Evolutionary conservation across 2,329 filamentous ascomycete species (phyloP).

Genomic region (Proliferodiscus dingleyae): DNA sequence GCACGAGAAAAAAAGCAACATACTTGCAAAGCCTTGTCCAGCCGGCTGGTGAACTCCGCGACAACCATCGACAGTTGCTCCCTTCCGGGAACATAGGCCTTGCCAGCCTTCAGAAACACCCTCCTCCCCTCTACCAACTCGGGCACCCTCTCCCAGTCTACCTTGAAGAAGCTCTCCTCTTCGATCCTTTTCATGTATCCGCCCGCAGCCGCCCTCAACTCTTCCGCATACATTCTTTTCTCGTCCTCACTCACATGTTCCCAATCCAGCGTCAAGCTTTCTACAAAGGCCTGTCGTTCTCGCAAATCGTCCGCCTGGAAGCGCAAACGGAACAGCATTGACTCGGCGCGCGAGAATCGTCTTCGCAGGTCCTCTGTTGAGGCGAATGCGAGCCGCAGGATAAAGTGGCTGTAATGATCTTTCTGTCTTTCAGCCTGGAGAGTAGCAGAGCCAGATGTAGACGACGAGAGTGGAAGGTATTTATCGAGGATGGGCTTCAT

Average conservation of each 20-base stretch:
- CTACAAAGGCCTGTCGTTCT: slow-evolving; percentile 73
- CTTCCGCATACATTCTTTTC: slow-evolving; percentile 42
- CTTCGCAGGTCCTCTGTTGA: slow-evolving; percentile 84
- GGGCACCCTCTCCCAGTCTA: slow-evolving; percentile 90
- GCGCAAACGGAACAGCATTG: slow-evolving; percentile 79
- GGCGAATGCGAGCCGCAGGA: slow-evolving; percentile 86
- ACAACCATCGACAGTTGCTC: slow-evolving; percentile 88
- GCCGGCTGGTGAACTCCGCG: slow-evolving; percentile 72
- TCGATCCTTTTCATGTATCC: slow-evolving; percentile 47
- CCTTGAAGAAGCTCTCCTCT: slow-evolving; percentile 90
- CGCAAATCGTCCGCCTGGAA: slow-evolving; percentile 69
- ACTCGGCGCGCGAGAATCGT: slow-evolving; percentile 82
- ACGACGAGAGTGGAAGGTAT: slow-evolving; percentile 74
- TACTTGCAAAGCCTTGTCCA: slow-evolving; percentile 83
- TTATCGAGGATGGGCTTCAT: slow-evolving; percentile 86
- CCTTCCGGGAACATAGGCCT: slow-evolving; percentile 82
- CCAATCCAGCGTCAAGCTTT: slow-evolving; percentile 75
- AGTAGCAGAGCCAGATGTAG: slow-evolving; percentile 56
- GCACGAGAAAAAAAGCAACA: slow-evolving; percentile 16
- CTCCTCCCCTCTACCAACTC: slow-evolving; percentile 78
- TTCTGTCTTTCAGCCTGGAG: slow-evolving; percentile 75
- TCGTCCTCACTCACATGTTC: slow-evolving; percentile 77
- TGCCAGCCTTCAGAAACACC: slow-evolving; percentile 73
- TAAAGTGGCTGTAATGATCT: slow-evolving; percentile 98
- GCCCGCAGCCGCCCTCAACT: slow-evolving; percentile 32